A percentile compares a stretch with the other conserved stretches of the same genome.
Evolutionary conservation across 768 basidiomycete species (phyloP).

Genomic region (Leucosporidium creatinivorum): DNA sequence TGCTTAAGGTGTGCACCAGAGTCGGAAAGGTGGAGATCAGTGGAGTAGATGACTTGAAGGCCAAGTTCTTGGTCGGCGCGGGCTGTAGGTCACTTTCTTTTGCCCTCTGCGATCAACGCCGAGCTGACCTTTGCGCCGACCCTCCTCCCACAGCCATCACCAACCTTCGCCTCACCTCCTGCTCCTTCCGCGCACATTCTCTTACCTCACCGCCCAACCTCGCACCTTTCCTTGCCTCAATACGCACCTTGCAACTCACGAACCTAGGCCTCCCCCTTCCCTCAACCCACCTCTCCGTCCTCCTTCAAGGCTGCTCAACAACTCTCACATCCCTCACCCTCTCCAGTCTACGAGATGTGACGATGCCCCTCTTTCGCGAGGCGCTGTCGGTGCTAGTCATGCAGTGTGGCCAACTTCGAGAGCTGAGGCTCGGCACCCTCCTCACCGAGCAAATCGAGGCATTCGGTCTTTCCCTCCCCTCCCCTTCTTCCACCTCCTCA

Average conservation of each 20-base stretch:
- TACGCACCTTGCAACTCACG: constrained; percentile 18
- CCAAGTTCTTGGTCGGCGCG: constrained; percentile 9
- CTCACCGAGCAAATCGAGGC: too few species aligned
- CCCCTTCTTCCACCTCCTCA: background rate
- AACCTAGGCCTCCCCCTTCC: constrained; percentile 27
- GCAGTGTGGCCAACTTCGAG: background rate
- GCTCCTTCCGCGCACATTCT: constrained; percentile 22
- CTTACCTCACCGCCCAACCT: constrained; percentile 14
- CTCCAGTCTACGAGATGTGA: constrained; percentile 20
- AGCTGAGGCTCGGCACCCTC: too few species aligned
- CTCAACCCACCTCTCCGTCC: constrained; percentile 14
- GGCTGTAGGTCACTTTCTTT: background rate
- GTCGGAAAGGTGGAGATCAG: constrained; percentile 8
- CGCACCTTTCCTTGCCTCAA: background rate
- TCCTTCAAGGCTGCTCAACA: background rate
- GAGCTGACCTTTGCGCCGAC: background rate
- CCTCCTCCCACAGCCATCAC: background rate
- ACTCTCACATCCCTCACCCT: constrained; percentile 18
- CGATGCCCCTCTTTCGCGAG: background rate
- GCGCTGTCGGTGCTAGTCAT: background rate
- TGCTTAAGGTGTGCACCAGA: background rate
- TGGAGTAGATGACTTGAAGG: constrained; percentile 21
- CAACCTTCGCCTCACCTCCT: constrained; percentile 14
- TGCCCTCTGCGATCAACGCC: background rate
- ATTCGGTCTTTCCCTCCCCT: background rate